Percentiles rank a stretch among this genome's conserved stretches.
These are phyloP conservation scores for Scleroderma bovista DNA, from an alignment of 768 basidiomycete species.

Conservation along the genomic window DNA sequence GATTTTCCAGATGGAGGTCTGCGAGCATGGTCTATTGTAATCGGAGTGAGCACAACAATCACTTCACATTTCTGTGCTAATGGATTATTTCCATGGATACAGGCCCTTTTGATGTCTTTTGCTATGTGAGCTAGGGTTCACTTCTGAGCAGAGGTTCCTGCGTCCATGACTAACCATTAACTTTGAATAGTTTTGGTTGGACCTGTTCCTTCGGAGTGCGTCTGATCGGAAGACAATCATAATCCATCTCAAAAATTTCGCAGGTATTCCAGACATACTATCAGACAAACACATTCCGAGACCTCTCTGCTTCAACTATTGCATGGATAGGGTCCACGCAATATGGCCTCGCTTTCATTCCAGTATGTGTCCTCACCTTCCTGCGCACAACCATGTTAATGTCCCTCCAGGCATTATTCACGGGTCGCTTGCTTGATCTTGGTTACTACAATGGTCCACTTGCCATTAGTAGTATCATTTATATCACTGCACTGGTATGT, in stretches of 20 bases:
- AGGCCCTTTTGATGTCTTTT: conserved; percentile 5
- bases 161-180: not conserved
- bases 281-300: conserved; percentile 12
- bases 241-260: not conserved
- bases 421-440: conserved; percentile 6
- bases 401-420: conserved; percentile 3
- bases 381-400: not conserved
- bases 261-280: conserved; percentile 21
- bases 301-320: conserved; percentile 15
- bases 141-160: not conserved
- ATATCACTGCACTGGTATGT: conserved; percentile 1
- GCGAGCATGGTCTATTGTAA: conserved; percentile 9
- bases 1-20: conserved; percentile 9
- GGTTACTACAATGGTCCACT: conserved; percentile 8
- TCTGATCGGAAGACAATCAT: not conserved
- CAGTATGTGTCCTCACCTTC: not conserved
- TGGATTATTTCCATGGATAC: not conserved
- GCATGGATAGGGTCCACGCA: conserved; percentile 25
- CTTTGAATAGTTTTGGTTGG: conserved; percentile 1
- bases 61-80: not conserved
- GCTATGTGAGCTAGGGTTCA: not conserved
- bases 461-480: conserved; percentile 2
- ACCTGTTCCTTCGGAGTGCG: conserved; percentile 3
- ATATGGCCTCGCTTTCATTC: conserved; percentile 7
- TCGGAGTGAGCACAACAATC: not conserved